Evolutionary conservation across 2,329 filamentous ascomycete genomes (phyloP).

Genomic region (Fusarium sp.): DNA sequence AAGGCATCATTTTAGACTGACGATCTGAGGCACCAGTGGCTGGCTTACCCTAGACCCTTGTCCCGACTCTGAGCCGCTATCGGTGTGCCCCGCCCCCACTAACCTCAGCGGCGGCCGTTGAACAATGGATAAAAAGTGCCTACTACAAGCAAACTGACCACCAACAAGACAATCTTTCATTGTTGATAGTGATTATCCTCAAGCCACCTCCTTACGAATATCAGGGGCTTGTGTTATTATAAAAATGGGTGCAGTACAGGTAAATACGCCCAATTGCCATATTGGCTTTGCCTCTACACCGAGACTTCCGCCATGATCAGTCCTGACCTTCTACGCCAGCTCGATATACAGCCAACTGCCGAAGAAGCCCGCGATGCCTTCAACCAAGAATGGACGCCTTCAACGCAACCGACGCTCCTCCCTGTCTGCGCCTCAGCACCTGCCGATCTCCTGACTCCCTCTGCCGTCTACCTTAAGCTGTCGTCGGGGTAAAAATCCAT

Average conservation of each 20-base stretch:
- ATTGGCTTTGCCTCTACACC: neutral
- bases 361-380: constrained; percentile 45
- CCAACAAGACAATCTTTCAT: constrained; percentile 20
- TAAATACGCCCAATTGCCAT: constrained; percentile 10
- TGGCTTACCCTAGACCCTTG: constrained; percentile 25
- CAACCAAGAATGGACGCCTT: constrained; percentile 40
- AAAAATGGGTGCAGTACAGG: constrained; percentile 44
- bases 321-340: constrained; percentile 30
- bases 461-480: constrained; percentile 94
- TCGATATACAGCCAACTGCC: constrained; percentile 45
- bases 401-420: constrained; percentile 72
- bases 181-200: constrained; percentile 26
- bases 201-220: neutral
- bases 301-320: constrained; percentile 7
- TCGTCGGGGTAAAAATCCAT: constrained; percentile 40
- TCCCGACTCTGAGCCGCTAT: constrained; percentile 23
- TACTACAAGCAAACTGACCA: constrained; percentile 30
- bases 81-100: constrained; percentile 44
- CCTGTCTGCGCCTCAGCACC: constrained; percentile 86
- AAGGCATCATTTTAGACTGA: constrained; percentile 19
- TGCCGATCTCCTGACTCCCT: constrained; percentile 93
- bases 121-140: constrained; percentile 25
- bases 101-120: constrained; percentile 28
- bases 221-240: neutral
- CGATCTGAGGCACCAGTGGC: neutral